Evolutionary conservation across 805 yeast genomes (phyloP).

Genomic region (Zygoascus bituminiphila): DNA sequence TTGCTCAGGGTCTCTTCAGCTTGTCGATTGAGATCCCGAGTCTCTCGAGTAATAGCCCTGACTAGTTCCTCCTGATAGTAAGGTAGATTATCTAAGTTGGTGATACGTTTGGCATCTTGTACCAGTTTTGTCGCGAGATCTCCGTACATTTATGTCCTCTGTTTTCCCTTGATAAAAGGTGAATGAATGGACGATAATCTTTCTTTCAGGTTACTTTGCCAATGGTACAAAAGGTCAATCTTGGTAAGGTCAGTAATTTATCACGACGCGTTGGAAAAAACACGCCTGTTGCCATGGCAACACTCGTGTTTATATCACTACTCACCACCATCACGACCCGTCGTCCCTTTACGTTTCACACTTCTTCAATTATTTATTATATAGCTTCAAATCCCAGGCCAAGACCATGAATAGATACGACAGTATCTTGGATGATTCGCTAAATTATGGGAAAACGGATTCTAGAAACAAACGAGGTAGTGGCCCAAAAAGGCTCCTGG

Average conservation of each 20-base stretch:
- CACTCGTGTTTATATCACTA: not conserved
- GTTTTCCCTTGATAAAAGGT: not conserved
- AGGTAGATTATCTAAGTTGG: constrained; percentile 56
- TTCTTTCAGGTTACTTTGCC: no score
- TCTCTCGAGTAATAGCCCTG: constrained; percentile 63
- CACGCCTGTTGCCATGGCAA: not conserved
- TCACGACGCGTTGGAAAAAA: not conserved
- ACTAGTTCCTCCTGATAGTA: constrained; percentile 65
- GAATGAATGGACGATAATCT: no score
- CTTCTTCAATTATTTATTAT: no score
- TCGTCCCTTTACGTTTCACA: no score
- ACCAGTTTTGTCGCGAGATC: constrained; percentile 78
- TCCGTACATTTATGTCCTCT: constrained; percentile 59
- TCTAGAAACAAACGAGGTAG: not conserved
- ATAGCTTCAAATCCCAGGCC: no score
- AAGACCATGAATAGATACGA: not conserved
- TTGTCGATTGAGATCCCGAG: constrained; percentile 39
- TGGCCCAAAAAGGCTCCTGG: not conserved
- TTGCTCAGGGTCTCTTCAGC: constrained; percentile 38
- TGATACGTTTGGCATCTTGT: constrained; percentile 75
- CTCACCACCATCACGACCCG: not conserved
- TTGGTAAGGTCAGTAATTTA: not conserved
- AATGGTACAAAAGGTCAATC: not conserved
- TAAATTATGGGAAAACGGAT: not conserved
- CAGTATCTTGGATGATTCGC: not conserved